Percentiles rank a stretch among this genome's conserved stretches.
phyloP scores from a whole-genome alignment of 2,329 filamentous ascomycete species.

The Tolypocladium capitatum region DNA sequence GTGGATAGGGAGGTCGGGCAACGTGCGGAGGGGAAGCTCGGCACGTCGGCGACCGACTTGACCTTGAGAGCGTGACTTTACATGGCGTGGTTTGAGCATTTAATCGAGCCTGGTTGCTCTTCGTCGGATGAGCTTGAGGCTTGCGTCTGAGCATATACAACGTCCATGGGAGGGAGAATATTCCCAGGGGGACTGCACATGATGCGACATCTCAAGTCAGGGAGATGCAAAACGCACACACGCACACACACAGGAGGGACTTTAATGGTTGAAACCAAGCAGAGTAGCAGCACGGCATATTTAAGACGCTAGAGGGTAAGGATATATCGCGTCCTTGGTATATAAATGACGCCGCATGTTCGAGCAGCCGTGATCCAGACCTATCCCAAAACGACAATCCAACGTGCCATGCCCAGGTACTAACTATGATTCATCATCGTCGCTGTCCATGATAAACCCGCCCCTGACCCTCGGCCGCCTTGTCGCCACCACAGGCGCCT shows the following conservation, averaged over 20 bases:
- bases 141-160: neutral
- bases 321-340: no score
- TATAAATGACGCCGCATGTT: neutral
- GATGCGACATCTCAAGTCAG: neutral
- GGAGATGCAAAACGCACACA: neutral
- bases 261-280: neutral
- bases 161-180: neutral
- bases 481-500: slow-evolving; percentile 11
- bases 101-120: no score
- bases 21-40: neutral
- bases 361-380: neutral
- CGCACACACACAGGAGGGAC: no score
- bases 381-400: neutral
- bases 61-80: neutral
- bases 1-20: slow-evolving; percentile 6
- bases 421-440: slow-evolving; percentile 34
- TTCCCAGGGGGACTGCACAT: neutral
- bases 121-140: neutral
- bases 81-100: neutral
- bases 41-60: neutral
- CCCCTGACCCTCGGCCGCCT: slow-evolving; percentile 32
- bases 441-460: slow-evolving; percentile 46
- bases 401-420: neutral
- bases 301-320: neutral
- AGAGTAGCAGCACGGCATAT: neutral